These are phyloP conservation scores for Nakaseomyces sp. DNA, from an alignment of 1,139 yeast species.

Conservation along the genomic window DNA sequence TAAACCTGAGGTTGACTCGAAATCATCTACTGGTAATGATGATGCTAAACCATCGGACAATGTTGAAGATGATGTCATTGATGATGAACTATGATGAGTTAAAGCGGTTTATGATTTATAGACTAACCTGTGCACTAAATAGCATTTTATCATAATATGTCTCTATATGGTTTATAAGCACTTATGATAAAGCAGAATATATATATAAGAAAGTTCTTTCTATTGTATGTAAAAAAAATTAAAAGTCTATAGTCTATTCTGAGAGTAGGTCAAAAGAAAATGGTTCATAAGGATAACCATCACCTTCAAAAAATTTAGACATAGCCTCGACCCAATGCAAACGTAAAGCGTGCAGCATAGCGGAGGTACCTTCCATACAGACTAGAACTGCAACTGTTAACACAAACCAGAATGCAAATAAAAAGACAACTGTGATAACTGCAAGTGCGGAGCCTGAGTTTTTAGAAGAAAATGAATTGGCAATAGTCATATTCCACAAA, in stretches of 20 bases:
- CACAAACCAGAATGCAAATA: slow-evolving; percentile 74
- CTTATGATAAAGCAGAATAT: background rate
- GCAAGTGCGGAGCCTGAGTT: slow-evolving; percentile 30
- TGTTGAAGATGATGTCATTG: background rate
- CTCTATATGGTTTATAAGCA: slow-evolving; percentile 1
- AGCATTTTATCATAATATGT: background rate
- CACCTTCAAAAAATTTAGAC: slow-evolving; percentile 82
- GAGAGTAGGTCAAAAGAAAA: slow-evolving; percentile 40
- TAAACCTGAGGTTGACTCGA: background rate
- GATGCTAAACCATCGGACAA: background rate
- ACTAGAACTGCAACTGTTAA: slow-evolving; percentile 67
- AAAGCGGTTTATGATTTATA: background rate
- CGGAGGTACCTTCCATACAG: slow-evolving; percentile 80
- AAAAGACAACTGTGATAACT: slow-evolving; percentile 31
- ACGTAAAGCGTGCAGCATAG: slow-evolving; percentile 77
- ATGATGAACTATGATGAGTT: slow-evolving; percentile 1
- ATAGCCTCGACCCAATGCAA: slow-evolving; percentile 83
- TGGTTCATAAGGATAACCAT: slow-evolving; percentile 63
- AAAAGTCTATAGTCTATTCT: slow-evolving; percentile 8
- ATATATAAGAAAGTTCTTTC: background rate
- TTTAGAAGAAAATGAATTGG: slow-evolving; percentile 41
- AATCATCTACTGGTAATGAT: background rate
- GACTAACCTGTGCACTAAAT: background rate
- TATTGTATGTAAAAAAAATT: no score
- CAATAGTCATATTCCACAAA: slow-evolving; percentile 72